phyloP scores from a whole-genome alignment of 106 monocot species.

The Dactylorhiza incarnata region DNA sequence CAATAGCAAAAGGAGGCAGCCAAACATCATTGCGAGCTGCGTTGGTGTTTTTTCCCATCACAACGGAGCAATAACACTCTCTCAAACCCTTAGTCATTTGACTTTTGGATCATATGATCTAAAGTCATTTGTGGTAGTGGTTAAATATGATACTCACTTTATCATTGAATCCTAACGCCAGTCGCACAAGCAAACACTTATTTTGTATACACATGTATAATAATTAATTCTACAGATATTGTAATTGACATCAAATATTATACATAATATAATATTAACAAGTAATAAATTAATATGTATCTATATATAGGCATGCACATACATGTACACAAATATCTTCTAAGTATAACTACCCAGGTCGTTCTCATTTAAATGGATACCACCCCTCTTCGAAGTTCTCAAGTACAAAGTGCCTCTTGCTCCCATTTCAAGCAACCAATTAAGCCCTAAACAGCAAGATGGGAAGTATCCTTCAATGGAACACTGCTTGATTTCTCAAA shows the following conservation, averaged over 20 bases:
- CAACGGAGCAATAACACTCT: too few relatives aligned
- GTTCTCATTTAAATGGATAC: neutral
- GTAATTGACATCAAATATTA: neutral
- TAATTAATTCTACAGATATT: neutral
- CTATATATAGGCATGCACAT: neutral
- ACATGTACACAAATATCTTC: neutral
- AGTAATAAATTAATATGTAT: neutral
- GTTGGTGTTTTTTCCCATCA: too few relatives aligned
- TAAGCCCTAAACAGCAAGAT: neutral
- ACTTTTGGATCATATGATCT: neutral
- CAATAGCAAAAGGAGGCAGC: too few relatives aligned
- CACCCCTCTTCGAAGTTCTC: neutral
- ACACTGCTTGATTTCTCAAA: neutral
- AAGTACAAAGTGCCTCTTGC: neutral
- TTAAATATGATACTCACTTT: neutral
- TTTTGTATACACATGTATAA: neutral
- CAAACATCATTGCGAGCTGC: too few relatives aligned
- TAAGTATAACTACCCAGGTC: too few relatives aligned
- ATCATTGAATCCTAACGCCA: neutral
- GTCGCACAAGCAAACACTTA: neutral
- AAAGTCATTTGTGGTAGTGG: neutral
- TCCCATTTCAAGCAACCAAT: neutral
- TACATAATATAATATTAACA: constrained; percentile 1
- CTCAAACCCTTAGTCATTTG: neutral
- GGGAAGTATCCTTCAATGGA: neutral